These are phyloP conservation scores for Henckelia pumila DNA, from an alignment of 257 asterid species.

Conservation along the genomic window DNA sequence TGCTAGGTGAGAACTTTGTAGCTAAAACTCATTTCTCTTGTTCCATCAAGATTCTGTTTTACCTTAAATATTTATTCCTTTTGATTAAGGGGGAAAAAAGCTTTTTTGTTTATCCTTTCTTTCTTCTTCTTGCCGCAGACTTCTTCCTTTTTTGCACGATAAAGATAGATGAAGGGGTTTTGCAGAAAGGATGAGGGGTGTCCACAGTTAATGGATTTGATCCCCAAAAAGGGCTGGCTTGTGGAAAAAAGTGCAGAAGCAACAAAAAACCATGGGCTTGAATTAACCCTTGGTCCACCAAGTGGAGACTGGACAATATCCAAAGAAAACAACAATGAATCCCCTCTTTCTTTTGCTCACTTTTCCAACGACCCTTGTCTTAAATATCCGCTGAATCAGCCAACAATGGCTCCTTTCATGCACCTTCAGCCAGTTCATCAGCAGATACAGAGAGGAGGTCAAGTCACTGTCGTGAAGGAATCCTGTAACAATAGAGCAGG, in stretches of 20 bases:
- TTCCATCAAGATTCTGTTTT: background rate
- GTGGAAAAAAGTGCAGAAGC: background rate
- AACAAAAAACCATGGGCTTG: slow-evolving; percentile 42
- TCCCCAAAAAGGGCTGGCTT: slow-evolving; percentile 25
- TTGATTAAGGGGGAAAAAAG: background rate
- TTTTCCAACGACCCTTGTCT: background rate
- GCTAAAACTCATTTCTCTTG: no score
- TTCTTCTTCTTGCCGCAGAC: no score
- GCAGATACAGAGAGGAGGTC: no score
- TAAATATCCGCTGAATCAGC: slow-evolving; percentile 36
- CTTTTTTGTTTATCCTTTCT: background rate
- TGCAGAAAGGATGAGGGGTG: slow-evolving; percentile 44
- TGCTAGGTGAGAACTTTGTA: slow-evolving; percentile 27
- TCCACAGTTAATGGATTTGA: slow-evolving; percentile 67
- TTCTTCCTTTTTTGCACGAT: no score
- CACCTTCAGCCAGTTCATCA: slow-evolving; percentile 40
- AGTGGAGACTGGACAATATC: slow-evolving; percentile 50
- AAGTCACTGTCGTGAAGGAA: slow-evolving; percentile 47
- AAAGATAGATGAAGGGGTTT: background rate
- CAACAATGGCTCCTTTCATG: slow-evolving; percentile 35
- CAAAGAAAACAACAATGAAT: slow-evolving; percentile 19
- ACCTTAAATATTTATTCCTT: background rate
- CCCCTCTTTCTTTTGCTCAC: background rate
- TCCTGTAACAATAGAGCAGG: slow-evolving; percentile 43
- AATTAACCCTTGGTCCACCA: slow-evolving; percentile 88